These are phyloP conservation scores for Apiospora saccharicola DNA, from an alignment of 2,329 filamentous ascomycete genomes.

Conservation along the genomic window DNA sequence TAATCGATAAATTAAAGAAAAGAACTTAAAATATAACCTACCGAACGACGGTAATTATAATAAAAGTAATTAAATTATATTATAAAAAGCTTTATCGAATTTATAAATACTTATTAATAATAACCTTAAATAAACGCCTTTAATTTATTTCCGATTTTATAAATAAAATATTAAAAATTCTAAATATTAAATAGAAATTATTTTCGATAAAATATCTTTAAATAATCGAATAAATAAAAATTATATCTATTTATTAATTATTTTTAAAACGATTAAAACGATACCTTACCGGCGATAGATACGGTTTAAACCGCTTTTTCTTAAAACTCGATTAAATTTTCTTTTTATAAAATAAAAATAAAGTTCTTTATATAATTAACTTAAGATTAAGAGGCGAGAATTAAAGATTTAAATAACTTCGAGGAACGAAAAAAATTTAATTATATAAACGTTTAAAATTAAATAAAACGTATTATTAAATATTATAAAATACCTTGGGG, in stretches of 20 bases:
- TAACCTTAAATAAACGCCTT: too few species aligned
- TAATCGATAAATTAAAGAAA: too few species aligned
- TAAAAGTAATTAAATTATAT: too few species aligned
- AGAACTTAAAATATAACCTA: too few species aligned
- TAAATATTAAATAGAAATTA: background rate
- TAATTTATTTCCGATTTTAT: background rate
- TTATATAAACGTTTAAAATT: background rate
- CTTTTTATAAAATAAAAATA: background rate
- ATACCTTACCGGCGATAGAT: background rate
- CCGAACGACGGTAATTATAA: too few species aligned
- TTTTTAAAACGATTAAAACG: background rate
- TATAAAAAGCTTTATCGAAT: too few species aligned
- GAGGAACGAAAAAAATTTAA: background rate
- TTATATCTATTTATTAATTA: background rate
- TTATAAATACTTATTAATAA: too few species aligned
- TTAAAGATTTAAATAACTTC: background rate
- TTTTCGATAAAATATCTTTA: background rate
- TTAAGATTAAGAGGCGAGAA: background rate
- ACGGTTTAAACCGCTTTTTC: background rate
- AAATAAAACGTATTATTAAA: background rate
- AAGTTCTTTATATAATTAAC: background rate
- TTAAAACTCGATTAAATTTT: background rate
- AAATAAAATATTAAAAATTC: background rate
- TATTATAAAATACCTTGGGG: background rate
- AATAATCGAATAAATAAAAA: background rate